Evolutionary conservation across 306 rosid species (phyloP).

Genomic region (Calophaca sinica): DNA sequence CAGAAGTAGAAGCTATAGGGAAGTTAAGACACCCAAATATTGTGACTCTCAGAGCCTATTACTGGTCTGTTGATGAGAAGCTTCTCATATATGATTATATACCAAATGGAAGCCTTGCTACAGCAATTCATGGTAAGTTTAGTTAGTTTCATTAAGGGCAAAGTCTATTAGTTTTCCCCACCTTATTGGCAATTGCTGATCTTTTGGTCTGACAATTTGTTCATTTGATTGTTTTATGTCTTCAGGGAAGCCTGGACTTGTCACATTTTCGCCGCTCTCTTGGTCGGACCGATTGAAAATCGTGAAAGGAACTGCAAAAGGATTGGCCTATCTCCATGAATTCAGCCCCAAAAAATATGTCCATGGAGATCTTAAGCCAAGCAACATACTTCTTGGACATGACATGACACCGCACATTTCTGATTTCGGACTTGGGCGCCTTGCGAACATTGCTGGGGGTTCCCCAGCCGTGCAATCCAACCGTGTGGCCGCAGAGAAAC

Average conservation of each 20-base stretch:
- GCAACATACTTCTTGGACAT: slow-evolving; percentile 80
- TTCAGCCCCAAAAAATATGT: slow-evolving; percentile 96
- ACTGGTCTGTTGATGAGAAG: slow-evolving; percentile 99
- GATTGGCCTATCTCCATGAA: slow-evolving; percentile 88
- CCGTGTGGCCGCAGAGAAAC: slow-evolving; percentile 64
- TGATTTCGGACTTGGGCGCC: slow-evolving; percentile 96
- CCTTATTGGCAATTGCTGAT: neutral
- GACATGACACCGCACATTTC: slow-evolving; percentile 83
- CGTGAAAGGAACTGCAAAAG: slow-evolving; percentile 88
- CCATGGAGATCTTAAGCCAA: slow-evolving; percentile 91
- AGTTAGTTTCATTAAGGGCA: neutral
- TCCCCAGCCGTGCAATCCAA: slow-evolving; percentile 81
- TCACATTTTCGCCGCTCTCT: slow-evolving; percentile 62
- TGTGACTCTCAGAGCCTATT: slow-evolving; percentile 85
- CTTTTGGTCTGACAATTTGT: slow-evolving; percentile 18
- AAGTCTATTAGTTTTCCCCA: neutral
- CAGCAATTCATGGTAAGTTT: slow-evolving; percentile 84
- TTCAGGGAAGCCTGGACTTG: slow-evolving; percentile 78
- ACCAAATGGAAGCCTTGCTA: slow-evolving; percentile 88
- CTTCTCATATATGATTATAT: slow-evolving; percentile 91
- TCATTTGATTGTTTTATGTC: slow-evolving; percentile 46
- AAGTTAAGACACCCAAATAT: slow-evolving; percentile 89
- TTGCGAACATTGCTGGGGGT: slow-evolving; percentile 90
- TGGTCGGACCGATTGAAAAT: slow-evolving; percentile 79
- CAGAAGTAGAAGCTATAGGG: slow-evolving; percentile 98